These are phyloP conservation scores for Dentipellis fragilis DNA, from an alignment of 768 basidiomycete genomes.

Conservation along the genomic window DNA sequence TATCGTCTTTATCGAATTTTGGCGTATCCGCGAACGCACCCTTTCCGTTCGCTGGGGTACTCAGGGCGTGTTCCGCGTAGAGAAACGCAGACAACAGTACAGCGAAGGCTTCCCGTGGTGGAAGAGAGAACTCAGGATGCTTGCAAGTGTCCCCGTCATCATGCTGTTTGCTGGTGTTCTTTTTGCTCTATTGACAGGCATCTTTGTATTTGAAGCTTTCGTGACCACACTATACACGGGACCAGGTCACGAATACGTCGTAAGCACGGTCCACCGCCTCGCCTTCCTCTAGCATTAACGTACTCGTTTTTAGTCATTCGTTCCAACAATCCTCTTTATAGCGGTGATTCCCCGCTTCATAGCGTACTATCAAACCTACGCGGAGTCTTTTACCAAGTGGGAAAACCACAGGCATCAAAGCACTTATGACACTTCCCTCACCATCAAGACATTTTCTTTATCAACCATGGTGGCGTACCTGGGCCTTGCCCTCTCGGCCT, in stretches of 20 bases:
- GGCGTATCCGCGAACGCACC: constrained; percentile 79
- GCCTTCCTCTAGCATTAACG: background rate
- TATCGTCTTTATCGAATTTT: constrained; percentile 81
- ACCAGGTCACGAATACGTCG: constrained; percentile 68
- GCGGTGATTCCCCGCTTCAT: constrained; percentile 75
- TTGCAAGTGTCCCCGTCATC: constrained; percentile 65
- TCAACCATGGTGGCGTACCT: constrained; percentile 87
- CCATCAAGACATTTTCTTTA: constrained; percentile 85
- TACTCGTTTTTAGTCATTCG: constrained; percentile 43
- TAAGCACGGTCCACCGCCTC: constrained; percentile 30
- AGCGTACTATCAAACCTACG: constrained; percentile 58
- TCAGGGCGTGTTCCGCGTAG: constrained; percentile 65
- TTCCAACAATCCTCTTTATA: constrained; percentile 78
- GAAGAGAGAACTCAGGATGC: constrained; percentile 56
- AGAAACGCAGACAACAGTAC: constrained; percentile 58
- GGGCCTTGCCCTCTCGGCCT: constrained; percentile 86
- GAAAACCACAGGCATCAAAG: constrained; percentile 86
- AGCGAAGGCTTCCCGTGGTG: constrained; percentile 54
- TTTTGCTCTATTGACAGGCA: constrained; percentile 60
- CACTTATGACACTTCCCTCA: constrained; percentile 67
- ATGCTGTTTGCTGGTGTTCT: constrained; percentile 62
- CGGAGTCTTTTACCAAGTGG: constrained; percentile 68
- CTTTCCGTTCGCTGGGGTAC: constrained; percentile 80
- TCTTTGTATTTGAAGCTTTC: constrained; percentile 87
- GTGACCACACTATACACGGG: constrained; percentile 84